These are phyloP conservation scores for Meira nashicola DNA, from an alignment of 1,284 basidiomycete species.

Conservation along the genomic window DNA sequence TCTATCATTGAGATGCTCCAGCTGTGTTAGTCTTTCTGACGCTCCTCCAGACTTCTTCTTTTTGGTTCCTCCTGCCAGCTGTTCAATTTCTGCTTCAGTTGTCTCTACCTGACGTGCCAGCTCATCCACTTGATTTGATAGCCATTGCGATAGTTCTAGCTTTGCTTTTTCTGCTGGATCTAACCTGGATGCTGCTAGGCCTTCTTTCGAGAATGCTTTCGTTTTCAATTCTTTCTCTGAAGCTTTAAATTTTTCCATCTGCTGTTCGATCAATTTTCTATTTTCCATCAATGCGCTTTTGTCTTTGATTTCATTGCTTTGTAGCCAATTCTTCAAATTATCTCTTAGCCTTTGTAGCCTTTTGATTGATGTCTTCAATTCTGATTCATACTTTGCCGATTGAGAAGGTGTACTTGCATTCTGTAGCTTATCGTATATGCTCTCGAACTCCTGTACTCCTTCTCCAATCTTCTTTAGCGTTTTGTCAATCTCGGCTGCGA, in stretches of 20 bases:
- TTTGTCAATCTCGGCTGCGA: conserved; percentile 50
- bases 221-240: conserved; percentile 99
- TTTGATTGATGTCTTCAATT: conserved; percentile 61
- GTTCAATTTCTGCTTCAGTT: conserved; percentile 91
- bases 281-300: conserved; percentile 89
- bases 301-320: conserved; percentile 98
- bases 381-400: conserved; percentile 53
- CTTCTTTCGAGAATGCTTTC: conserved; percentile 99
- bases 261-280: conserved; percentile 92
- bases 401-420: conserved; percentile 48
- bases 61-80: conserved; percentile 71
- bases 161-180: conserved; percentile 97
- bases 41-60: conserved; percentile 66
- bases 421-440: conserved; percentile 51
- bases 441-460: conserved; percentile 52
- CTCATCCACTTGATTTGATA: conserved; percentile 67
- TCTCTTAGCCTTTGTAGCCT: conserved; percentile 84
- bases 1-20: conserved; percentile 87
- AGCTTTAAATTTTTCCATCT: conserved; percentile 99
- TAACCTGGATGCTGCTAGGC: conserved; percentile 84
- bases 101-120: conserved; percentile 87
- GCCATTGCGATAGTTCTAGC: conserved; percentile 69
- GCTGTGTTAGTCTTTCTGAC: conserved; percentile 70
- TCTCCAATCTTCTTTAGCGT: conserved; percentile 51
- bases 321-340: conserved; percentile 99